Base-by-base conservation (phyloP, 805 yeast genomes). In the Wickerhamomyces bovis region DNA sequence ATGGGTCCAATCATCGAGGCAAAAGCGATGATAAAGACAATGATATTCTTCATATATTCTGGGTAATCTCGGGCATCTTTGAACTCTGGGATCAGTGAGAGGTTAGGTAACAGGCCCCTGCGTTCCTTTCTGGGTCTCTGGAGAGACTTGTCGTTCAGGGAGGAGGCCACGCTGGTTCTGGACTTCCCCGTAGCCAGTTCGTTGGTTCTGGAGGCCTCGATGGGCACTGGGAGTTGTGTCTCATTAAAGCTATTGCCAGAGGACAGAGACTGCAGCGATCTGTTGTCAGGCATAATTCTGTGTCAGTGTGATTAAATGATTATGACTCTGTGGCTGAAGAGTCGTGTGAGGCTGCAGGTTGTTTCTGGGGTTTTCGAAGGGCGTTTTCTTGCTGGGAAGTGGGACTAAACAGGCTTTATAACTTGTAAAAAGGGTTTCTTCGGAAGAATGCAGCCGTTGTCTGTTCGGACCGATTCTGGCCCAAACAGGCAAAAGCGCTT, bases 1-100 rank as follows among this genome's bases (percentile, higher is more conserved):
- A 88, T 85, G 6, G 96, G 95, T 1, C 95, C 96, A 45, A 85
- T 75, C 60, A 84, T 67, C 1, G 90, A 85, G 7, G 90, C 89
- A 48, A 77, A 66, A 0, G 92, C 90, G 42, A 87, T 78, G 15
- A 85, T 68, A 30, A 76, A 67, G 0, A 85, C 85, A 39, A 88
- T 69, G n/a, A 72, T 45, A 43, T 64, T 57, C 57, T 87, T 86
- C 45, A 73, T 58, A 2, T 49, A 48, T 1, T 53, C 47, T 6
- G 89, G 81, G 54, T 83, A 79, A 15, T 76, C 77, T 47, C 89
- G 66, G 1, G 96, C 83, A 57, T 88, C 88, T 41, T 76, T 76
- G 56, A 80, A 82, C 61, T 88, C 96, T 0, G 90, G 88, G 3
- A 74, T 46, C 1, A 84, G 11, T 1, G 83, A 65, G 2, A 84